phyloP scores from a whole-genome alignment of 495 filamentous ascomycete species.

The Penicillium antarcticum region DNA sequence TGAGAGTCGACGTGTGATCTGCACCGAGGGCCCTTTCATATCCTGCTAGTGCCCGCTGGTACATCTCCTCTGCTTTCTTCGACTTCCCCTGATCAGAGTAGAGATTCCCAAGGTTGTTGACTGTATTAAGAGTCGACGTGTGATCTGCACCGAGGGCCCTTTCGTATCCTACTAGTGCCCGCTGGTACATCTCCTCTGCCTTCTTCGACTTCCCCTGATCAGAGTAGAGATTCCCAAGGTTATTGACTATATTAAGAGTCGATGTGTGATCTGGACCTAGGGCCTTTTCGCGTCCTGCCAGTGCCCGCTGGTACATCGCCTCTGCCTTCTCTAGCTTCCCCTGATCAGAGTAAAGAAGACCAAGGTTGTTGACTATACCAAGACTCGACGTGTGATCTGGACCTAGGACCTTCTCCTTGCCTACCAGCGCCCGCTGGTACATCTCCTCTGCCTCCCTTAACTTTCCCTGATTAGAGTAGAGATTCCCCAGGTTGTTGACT shows the following conservation, averaged over 20 bases:
- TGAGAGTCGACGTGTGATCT: conserved; percentile 31
- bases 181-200: conserved; percentile 34
- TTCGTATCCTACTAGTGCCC: conserved; percentile 26
- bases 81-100: conserved; percentile 33
- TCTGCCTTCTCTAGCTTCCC: conserved; percentile 23
- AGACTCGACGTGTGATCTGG: conserved; percentile 33
- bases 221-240: no score
- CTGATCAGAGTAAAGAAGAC: conserved; percentile 19
- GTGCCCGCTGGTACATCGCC: not conserved
- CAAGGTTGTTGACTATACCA: conserved; percentile 32
- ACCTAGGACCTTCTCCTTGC: conserved; percentile 34
- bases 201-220: conserved; percentile 30
- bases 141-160: conserved; percentile 29
- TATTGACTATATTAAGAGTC: no score
- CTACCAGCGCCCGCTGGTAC: conserved; percentile 18
- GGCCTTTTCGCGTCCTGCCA: not conserved
- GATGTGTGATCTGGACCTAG: no score
- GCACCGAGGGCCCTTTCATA: conserved; percentile 34
- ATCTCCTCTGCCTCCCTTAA: not conserved
- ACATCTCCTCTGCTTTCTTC: conserved; percentile 36
- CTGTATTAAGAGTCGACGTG: conserved; percentile 24
- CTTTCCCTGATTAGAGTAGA: not conserved
- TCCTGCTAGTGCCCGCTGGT: conserved; percentile 24
- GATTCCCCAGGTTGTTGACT: not conserved
- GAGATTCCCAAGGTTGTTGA: conserved; percentile 36